A percentile compares a stretch with the other conserved stretches of the same genome.
These are phyloP conservation scores for Salix arbutifolia DNA, from an alignment of 345 rosid species.

Conservation along the genomic window DNA sequence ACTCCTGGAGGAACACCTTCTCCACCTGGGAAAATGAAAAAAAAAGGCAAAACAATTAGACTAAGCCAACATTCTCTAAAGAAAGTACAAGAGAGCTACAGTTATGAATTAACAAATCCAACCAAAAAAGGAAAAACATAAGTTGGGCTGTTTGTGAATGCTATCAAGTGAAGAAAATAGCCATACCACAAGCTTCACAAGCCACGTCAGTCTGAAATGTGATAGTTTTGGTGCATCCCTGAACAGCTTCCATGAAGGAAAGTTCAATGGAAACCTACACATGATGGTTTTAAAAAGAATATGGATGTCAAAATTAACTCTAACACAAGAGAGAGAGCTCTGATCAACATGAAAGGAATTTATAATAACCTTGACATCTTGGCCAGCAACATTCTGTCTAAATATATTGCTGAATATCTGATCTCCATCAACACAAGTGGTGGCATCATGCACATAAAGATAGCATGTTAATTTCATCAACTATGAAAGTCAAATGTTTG, in stretches of 20 bases:
- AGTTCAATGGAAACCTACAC: conserved; percentile 69
- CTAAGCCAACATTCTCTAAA: neutral
- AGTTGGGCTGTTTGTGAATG: neutral
- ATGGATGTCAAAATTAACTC: conserved; percentile 5
- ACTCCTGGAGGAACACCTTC: conserved; percentile 98
- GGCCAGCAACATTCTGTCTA: conserved; percentile 67
- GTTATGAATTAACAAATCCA: neutral
- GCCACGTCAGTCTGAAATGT: conserved; percentile 75
- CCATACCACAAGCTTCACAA: conserved; percentile 90
- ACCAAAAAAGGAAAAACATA: neutral
- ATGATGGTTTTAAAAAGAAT: conserved; percentile 17
- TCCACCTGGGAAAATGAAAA: conserved; percentile 54
- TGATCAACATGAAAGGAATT: neutral
- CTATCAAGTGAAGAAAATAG: neutral
- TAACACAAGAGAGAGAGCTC: conserved; percentile 8
- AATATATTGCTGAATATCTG: conserved; percentile 61
- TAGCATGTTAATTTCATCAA: neutral
- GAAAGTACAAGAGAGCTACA: neutral
- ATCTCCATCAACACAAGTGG: conserved; percentile 16
- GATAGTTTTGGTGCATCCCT: conserved; percentile 82
- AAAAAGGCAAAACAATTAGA: neutral
- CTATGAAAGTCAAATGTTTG: neutral
- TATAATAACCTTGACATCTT: conserved; percentile 75
- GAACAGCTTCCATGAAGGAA: conserved; percentile 99
- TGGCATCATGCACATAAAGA: conserved; percentile 10